A percentile compares a stretch with the other conserved stretches of the same genome.
phyloP scores from a whole-genome alignment of 129 eudicot species.

The Lactuca saligna region DNA sequence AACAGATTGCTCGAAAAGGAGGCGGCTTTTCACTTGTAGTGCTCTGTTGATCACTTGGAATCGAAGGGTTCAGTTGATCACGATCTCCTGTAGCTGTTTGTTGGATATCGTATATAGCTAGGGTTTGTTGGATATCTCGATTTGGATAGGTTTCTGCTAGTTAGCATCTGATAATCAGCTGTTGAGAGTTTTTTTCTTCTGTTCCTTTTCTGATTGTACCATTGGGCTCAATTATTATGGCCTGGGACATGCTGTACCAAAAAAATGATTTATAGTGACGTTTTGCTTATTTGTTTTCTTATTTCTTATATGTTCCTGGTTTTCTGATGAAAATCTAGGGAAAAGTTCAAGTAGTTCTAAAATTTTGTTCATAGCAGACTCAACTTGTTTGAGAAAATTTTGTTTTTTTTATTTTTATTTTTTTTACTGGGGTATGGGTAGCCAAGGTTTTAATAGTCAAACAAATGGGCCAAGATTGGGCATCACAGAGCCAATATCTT shows the following conservation, averaged over 20 bases:
- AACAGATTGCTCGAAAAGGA: conserved; percentile 21
- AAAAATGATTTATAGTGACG: conserved; percentile 34
- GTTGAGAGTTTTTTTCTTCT: conserved; percentile 12
- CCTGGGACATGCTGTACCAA: conserved; percentile 28
- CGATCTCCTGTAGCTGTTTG: conserved; percentile 13
- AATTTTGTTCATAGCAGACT: conserved; percentile 23
- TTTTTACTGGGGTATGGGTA: conserved; percentile 34
- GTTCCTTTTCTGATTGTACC: conserved; percentile 11
- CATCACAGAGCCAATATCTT: conserved; percentile 81
- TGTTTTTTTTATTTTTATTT: not conserved
- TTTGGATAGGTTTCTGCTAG: conserved; percentile 18
- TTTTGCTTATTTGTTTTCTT: conserved; percentile 25
- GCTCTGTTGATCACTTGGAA: conserved; percentile 22
- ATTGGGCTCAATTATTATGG: conserved; percentile 35
- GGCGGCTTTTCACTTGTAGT: conserved; percentile 12
- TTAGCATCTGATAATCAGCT: conserved; percentile 7
- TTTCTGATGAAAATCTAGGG: conserved; percentile 31
- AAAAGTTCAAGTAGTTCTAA: conserved; percentile 17
- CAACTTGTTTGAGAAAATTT: conserved; percentile 12
- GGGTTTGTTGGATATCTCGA: conserved; percentile 28
- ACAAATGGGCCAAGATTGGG: conserved; percentile 46
- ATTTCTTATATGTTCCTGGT: conserved; percentile 26
- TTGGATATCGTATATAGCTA: conserved; percentile 29
- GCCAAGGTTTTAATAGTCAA: conserved; percentile 48
- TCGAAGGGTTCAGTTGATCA: conserved; percentile 12